Conservation (phyloP, 306 rosid genomes). For the Fragaria vesca region DNA sequence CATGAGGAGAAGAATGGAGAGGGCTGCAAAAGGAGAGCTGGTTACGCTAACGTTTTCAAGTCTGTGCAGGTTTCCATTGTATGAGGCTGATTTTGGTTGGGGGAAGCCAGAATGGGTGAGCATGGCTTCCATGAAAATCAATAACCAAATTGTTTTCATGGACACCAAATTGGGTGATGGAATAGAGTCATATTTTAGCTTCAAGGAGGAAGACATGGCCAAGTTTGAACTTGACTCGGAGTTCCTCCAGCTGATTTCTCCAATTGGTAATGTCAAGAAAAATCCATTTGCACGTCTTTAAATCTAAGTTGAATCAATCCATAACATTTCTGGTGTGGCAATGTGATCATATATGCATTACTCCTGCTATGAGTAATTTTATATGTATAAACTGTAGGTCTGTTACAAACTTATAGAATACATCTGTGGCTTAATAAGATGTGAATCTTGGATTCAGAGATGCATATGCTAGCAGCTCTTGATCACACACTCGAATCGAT, state of each 20-base stretch:
- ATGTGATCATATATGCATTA: neutral
- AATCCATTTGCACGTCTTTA: conserved; percentile 16
- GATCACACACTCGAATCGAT: neutral
- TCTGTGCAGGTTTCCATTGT: conserved; percentile 23
- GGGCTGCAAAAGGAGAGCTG: conserved; percentile 12
- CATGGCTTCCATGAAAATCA: conserved; percentile 5
- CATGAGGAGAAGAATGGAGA: conserved; percentile 14
- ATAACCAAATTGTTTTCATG: conserved; percentile 19
- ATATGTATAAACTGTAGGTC: neutral
- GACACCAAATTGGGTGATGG: conserved; percentile 19
- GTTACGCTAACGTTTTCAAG: neutral
- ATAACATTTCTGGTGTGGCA: conserved; percentile 22
- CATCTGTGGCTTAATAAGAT: conserved; percentile 27
- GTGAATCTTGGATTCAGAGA: conserved; percentile 18
- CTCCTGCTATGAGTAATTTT: neutral
- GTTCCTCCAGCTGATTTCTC: neutral
- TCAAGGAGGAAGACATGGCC: conserved; percentile 19
- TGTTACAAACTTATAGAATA: neutral
- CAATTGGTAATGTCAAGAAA: conserved; percentile 11
- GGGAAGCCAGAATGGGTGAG: conserved; percentile 34
- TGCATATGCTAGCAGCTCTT: conserved; percentile 20
- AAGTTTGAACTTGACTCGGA: conserved; percentile 16
- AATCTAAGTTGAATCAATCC: neutral
- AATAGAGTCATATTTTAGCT: conserved; percentile 22
- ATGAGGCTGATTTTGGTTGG: conserved; percentile 39